Conservation (phyloP, 2,329 filamentous ascomycete genomes). For the Ustulina deusta region DNA sequence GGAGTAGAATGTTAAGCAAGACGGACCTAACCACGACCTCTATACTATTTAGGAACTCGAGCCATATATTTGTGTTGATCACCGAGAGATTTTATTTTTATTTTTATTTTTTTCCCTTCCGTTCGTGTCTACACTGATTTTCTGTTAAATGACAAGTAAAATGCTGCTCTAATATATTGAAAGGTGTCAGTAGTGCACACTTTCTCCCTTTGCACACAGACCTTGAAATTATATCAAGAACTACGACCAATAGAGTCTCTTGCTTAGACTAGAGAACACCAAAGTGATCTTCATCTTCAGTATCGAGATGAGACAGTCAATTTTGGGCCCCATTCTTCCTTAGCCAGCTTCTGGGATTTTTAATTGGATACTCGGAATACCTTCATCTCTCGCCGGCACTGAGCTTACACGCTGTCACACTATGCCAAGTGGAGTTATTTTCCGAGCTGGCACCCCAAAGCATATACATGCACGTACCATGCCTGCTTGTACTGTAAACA, state of each 20-base stretch:
- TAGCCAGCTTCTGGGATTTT: slow-evolving; percentile 1
- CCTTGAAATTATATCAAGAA: not conserved
- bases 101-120: not conserved
- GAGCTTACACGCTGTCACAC: slow-evolving; percentile 39
- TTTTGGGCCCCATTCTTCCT: not conserved
- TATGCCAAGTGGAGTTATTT: slow-evolving; percentile 32
- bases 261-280: not conserved
- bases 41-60: not conserved
- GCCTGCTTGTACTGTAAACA: not conserved
- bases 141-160: not conserved
- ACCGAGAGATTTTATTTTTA: not conserved
- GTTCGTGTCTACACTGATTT: not conserved
- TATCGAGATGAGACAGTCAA: slow-evolving; percentile 16
- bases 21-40: not conserved
- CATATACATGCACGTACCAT: slow-evolving; percentile 13
- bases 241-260: not conserved
- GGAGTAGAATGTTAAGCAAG: not conserved
- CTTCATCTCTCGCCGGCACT: slow-evolving; percentile 29
- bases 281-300: slow-evolving; percentile 13
- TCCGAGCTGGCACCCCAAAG: slow-evolving; percentile 29
- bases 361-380: slow-evolving; percentile 34
- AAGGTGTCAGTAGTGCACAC: not conserved
- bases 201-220: not conserved
- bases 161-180: not conserved
- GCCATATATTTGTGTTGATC: not conserved